Conservation (phyloP, 345 rosid species). For the Acer saccharum region DNA sequence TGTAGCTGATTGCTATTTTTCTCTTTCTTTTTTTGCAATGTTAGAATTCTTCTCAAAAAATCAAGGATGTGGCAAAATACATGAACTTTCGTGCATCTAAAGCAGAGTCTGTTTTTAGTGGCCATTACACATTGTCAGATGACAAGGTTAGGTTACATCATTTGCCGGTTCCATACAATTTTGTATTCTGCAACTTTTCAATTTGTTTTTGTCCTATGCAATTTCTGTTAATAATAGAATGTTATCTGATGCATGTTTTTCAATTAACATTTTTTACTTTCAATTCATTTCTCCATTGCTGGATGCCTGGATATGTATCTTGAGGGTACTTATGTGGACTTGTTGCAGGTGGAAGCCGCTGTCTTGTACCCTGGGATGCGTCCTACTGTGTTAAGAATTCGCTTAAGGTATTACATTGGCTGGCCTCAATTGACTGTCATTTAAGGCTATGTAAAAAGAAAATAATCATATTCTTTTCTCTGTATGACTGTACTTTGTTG, state of each 20-base stretch:
- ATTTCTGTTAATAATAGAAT: not conserved
- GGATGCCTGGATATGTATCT: not conserved
- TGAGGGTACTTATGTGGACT: constrained; percentile 6
- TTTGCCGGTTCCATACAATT: not conserved
- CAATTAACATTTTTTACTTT: not conserved
- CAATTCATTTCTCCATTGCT: not conserved
- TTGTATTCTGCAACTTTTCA: not conserved
- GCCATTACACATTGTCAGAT: constrained; percentile 72
- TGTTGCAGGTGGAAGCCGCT: constrained; percentile 83
- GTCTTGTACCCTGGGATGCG: constrained; percentile 76
- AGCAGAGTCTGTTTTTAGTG: constrained; percentile 66
- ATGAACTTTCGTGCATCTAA: constrained; percentile 82
- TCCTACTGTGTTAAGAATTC: constrained; percentile 80
- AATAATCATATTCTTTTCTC: not conserved
- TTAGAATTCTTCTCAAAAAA: constrained; percentile 84
- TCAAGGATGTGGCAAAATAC: constrained; percentile 82
- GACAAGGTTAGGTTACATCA: constrained; percentile 60
- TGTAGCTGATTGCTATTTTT: constrained; percentile 16
- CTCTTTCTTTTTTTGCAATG: constrained; percentile 12
- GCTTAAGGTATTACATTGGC: constrained; percentile 65
- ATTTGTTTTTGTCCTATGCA: not conserved
- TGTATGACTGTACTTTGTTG: not conserved
- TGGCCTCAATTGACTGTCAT: not conserved
- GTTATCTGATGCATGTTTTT: not conserved
- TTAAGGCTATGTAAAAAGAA: not conserved